Evolutionary conservation across 2,329 filamentous ascomycete genomes (phyloP).

Genomic region (Penicillium digitatum): DNA sequence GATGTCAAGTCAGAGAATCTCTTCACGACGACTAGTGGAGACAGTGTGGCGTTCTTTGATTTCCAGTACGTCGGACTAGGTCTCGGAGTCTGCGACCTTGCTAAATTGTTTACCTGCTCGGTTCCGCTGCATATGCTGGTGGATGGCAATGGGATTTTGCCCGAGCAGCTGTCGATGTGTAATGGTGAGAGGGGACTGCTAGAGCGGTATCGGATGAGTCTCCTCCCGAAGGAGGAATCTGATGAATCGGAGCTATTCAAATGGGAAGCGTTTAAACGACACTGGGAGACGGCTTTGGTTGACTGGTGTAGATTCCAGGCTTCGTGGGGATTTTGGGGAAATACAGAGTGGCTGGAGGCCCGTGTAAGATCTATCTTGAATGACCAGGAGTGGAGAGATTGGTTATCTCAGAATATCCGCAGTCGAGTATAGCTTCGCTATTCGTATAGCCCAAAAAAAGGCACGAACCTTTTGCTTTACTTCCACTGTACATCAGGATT

Average conservation of each 20-base stretch:
- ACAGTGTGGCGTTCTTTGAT: constrained; percentile 61
- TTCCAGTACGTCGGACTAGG: constrained; percentile 66
- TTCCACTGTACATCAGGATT: not conserved
- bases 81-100: constrained; percentile 62
- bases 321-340: constrained; percentile 61
- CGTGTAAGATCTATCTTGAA: constrained; percentile 50
- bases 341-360: constrained; percentile 56
- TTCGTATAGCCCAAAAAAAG: not conserved
- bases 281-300: constrained; percentile 65
- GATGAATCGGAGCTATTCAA: constrained; percentile 43
- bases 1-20: constrained; percentile 69
- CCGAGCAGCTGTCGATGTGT: constrained; percentile 47
- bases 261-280: constrained; percentile 53
- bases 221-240: constrained; percentile 8
- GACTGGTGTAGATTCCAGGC: constrained; percentile 64
- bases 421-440: not conserved
- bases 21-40: constrained; percentile 52
- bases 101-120: constrained; percentile 65
- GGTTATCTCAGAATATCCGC: constrained; percentile 36
- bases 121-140: constrained; percentile 55
- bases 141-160: constrained; percentile 26
- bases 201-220: constrained; percentile 42
- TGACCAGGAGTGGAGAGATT: constrained; percentile 46
- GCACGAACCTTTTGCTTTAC: not conserved
- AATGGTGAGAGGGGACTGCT: constrained; percentile 52